These are phyloP conservation scores for Coprinopsis strossmayeri DNA, from an alignment of 768 basidiomycete genomes.

Conservation along the genomic window DNA sequence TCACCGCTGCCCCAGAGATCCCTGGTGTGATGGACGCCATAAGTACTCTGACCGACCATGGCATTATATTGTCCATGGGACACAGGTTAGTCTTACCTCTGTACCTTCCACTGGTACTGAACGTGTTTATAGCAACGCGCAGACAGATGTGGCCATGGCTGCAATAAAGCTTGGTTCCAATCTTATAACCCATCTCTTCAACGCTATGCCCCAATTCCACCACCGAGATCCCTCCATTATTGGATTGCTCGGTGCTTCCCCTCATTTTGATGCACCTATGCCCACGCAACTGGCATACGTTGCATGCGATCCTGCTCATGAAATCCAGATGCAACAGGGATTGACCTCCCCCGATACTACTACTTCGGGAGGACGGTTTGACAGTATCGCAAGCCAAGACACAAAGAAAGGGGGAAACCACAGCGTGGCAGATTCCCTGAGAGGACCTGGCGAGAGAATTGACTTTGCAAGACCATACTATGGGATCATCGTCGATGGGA, in stretches of 20 bases:
- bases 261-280: slow-evolving; percentile 26
- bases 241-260: slow-evolving; percentile 77
- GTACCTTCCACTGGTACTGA: slow-evolving; percentile 3
- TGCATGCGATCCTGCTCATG: slow-evolving; percentile 1
- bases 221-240: slow-evolving; percentile 91
- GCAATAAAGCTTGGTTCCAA: slow-evolving; percentile 70
- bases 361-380: too few species aligned
- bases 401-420: neutral
- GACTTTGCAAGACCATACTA: slow-evolving; percentile 69
- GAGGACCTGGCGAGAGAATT: slow-evolving; percentile 16
- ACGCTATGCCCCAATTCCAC: slow-evolving; percentile 87
- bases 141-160: slow-evolving; percentile 62
- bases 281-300: neutral
- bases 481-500: slow-evolving; percentile 85
- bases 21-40: slow-evolving; percentile 75
- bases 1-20: slow-evolving; percentile 86
- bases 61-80: slow-evolving; percentile 79
- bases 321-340: neutral
- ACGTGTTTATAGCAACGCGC: slow-evolving; percentile 49
- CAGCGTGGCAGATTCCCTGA: slow-evolving; percentile 16
- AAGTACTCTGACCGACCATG: slow-evolving; percentile 49
- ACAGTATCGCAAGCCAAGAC: neutral
- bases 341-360: neutral
- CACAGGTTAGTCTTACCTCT: slow-evolving; percentile 53
- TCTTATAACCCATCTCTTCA: slow-evolving; percentile 91